Evolutionary conservation across 1,139 yeast genomes (phyloP), one percentile per base, ranked within the genome.

Genomic region (Scheffersomyces illinoinensis): DNA sequence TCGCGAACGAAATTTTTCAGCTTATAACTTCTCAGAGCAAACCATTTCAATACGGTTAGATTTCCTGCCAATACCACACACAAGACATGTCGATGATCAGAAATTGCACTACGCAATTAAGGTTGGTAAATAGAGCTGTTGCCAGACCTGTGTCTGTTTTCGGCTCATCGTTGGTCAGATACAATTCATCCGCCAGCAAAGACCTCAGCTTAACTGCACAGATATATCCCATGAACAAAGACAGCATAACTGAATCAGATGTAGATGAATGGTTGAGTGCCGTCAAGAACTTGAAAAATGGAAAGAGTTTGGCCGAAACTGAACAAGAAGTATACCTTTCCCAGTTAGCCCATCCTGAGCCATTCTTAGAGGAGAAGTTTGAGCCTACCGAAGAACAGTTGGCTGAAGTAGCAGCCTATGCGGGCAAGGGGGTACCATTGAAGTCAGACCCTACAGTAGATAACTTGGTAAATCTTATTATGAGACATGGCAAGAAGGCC

Each of bases 401-500:
- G 43, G 81, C 75, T 12, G 85, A 90, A 71, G 81, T 81, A 53
- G 85, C 81, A 58, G 73, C 70, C 14, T 76, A 89, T 59, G 77
- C 82, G 58, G 80, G 76, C 52, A 76, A 80, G 60, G 83, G 86
- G 21, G 76, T 91, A 47, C 97, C 97, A 19, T 71, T 79, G 26
- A 79, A 82, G 66, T 76, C 79, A 47, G 97, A 93, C 66, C 89
- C 91, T 18, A 85, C 89, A 46, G 82, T 95, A 57, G 87, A 88
- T 57, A 90, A 90, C 66, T 85, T 95, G 67, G 88, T 91, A 58
- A 92, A 93, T 72, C 83, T 93, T 76, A 87, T 95, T 61, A 96
- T 96, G 99, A 87, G 92, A 70, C 88, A 91, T 70, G 99, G 99
- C 55, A 88, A 89, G 73, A 95, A 93, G 73, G 86, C 92, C 57